A percentile compares a stretch with the other conserved stretches of the same genome.
phyloP scores from a whole-genome alignment of 768 basidiomycete genomes.

The Tricholomella constricta region DNA sequence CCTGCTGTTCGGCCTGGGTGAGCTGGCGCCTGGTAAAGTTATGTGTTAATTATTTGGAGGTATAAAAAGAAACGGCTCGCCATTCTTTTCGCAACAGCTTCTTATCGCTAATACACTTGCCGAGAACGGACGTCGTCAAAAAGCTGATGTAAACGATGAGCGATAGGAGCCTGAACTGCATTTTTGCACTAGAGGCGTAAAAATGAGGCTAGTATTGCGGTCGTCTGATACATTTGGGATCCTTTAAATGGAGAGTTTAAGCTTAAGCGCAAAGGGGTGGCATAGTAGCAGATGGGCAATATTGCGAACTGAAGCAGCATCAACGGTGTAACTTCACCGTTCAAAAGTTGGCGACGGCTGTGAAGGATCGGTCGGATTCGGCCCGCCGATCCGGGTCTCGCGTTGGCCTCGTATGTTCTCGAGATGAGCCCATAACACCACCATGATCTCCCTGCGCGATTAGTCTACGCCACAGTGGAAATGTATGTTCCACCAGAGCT shows the following conservation, averaged over 20 bases:
- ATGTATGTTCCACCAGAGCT: conserved; percentile 36
- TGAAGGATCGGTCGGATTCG: not conserved
- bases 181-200: no score
- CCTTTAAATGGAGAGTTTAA: no score
- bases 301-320: not conserved
- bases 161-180: not conserved
- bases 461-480: not conserved
- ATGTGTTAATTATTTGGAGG: no score
- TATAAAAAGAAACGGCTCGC: not conserved
- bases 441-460: no score
- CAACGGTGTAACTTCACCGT: not conserved
- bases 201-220: no score
- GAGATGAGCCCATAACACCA: no score
- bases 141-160: not conserved
- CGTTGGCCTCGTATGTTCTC: no score
- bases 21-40: conserved; percentile 7
- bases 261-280: not conserved
- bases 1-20: not conserved
- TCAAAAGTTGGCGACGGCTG: not conserved
- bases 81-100: conserved; percentile 3
- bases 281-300: not conserved
- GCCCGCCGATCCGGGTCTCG: no score
- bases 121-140: not conserved
- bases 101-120: not conserved
- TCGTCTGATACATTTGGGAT: no score